Evolutionary conservation across 2,329 filamentous ascomycete species (phyloP).

Genomic region (Fusarium tjaetaba): DNA sequence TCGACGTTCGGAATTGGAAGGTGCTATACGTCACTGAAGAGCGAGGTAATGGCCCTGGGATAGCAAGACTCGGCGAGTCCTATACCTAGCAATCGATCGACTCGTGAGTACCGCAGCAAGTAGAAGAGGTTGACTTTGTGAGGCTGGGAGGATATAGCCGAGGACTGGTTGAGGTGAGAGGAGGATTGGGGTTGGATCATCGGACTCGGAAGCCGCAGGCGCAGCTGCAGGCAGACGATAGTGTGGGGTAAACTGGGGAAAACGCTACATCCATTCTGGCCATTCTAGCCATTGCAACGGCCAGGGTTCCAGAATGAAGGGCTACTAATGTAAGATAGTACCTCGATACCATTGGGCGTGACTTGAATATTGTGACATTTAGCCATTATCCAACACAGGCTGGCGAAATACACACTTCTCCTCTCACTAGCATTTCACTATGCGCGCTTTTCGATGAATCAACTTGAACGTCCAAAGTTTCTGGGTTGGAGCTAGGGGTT

Average conservation of each 20-base stretch:
- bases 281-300: neutral
- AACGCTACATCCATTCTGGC: neutral
- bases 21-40: neutral
- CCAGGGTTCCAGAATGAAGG: constrained; percentile 16
- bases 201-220: constrained; percentile 12
- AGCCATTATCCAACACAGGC: neutral
- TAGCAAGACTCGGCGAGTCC: neutral
- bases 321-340: neutral
- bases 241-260: constrained; percentile 42
- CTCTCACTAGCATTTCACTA: neutral
- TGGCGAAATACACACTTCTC: neutral
- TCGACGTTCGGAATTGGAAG: constrained; percentile 18
- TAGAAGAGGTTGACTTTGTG: neutral
- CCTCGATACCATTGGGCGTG: neutral
- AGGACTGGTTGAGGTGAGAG: constrained; percentile 18
- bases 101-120: neutral
- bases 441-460: neutral
- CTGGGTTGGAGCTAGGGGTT: neutral
- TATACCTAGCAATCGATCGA: neutral
- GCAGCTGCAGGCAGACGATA: constrained; percentile 21
- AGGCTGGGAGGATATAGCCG: constrained; percentile 26
- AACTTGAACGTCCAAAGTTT: neutral
- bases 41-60: neutral
- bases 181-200: constrained; percentile 19
- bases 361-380: neutral